Percentiles rank a stretch among this genome's conserved stretches.
phyloP scores from a whole-genome alignment of 345 rosid genomes.

The Populus euphratica region DNA sequence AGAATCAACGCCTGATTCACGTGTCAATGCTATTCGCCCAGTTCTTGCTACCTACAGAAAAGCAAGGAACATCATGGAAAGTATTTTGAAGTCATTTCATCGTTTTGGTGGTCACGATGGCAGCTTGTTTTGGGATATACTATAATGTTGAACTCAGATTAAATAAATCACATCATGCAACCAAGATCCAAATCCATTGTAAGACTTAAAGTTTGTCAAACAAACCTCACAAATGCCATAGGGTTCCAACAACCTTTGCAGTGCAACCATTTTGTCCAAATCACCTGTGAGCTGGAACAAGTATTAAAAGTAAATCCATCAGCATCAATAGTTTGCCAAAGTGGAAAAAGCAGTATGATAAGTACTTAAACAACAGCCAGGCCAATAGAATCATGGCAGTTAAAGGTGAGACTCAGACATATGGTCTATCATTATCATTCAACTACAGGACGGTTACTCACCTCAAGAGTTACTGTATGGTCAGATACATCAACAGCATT shows the following conservation, averaged over 20 bases:
- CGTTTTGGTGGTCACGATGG: background rate
- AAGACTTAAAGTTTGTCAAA: slow-evolving; percentile 10
- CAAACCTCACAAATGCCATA: slow-evolving; percentile 94
- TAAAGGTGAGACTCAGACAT: background rate
- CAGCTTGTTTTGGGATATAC: background rate
- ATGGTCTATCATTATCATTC: background rate
- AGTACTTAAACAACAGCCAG: background rate
- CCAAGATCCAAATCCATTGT: background rate
- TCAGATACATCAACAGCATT: slow-evolving; percentile 68
- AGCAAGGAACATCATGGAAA: background rate
- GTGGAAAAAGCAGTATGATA: background rate
- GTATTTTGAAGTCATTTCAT: background rate
- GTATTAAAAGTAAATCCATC: slow-evolving; percentile 18
- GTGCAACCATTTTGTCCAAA: slow-evolving; percentile 89
- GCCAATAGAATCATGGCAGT: background rate
- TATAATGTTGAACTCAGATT: no score
- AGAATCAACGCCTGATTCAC: slow-evolving; percentile 92
- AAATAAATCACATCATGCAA: background rate
- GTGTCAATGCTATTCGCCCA: slow-evolving; percentile 78
- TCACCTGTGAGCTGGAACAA: slow-evolving; percentile 76
- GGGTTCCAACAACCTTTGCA: slow-evolving; percentile 87
- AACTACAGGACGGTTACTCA: background rate
- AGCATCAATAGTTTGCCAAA: background rate
- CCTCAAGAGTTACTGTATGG: slow-evolving; percentile 74
- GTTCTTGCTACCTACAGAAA: slow-evolving; percentile 76